phyloP scores from a whole-genome alignment of 129 eudicot genomes.

The carrot (Daucus carota) region DNA sequence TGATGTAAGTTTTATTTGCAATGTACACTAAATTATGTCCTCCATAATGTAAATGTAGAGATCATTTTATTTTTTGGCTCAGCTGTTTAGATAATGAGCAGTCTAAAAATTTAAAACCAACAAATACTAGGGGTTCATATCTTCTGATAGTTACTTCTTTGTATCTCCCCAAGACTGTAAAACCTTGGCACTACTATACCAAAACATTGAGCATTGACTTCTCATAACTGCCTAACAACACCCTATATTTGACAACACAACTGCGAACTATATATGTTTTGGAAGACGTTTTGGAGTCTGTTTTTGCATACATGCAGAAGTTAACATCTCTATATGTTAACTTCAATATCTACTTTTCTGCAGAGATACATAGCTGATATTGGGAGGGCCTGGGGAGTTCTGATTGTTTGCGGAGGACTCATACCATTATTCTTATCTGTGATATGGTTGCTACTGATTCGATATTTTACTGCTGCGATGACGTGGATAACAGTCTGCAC shows the following conservation, averaged over 20 bases:
- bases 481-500: constrained; percentile 85
- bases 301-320: not conserved
- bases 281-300: not conserved
- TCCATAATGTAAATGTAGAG: not conserved
- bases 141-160: not conserved
- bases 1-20: not conserved
- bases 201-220: not conserved
- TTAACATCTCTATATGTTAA: not conserved
- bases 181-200: not conserved
- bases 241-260: not conserved
- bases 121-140: not conserved
- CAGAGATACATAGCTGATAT: constrained; percentile 98
- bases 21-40: not conserved
- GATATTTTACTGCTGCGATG: constrained; percentile 90
- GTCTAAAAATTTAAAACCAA: not conserved
- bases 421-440: constrained; percentile 78
- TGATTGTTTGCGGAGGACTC: constrained; percentile 94
- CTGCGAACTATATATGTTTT: not conserved
- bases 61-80: not conserved
- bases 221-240: not conserved
- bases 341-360: constrained; percentile 10
- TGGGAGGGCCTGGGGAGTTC: constrained; percentile 90
- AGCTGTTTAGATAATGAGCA: not conserved
- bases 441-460: constrained; percentile 83
- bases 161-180: not conserved